Evolutionary conservation across 768 basidiomycete species (phyloP), one percentile per base, ranked within the genome.

Genomic region (Gloeopeniophorella convolvens): DNA sequence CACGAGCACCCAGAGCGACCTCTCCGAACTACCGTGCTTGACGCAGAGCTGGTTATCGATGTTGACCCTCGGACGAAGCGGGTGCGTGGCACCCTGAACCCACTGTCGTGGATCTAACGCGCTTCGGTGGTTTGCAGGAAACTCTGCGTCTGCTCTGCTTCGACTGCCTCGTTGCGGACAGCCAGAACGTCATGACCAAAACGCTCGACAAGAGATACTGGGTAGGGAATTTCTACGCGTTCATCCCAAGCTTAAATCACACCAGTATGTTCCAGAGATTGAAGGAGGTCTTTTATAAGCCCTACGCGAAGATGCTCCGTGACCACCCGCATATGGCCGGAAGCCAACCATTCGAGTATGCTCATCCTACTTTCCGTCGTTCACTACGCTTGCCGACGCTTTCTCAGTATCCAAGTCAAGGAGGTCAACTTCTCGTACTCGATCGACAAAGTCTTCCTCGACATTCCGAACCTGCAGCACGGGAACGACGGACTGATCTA

Each of bases 401-500:
- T 7, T 35, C 34, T 1, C 51, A 97, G 94, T 30, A 82, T 98
- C 59, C 74, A 80, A 58, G 83, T 94, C 56, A 99, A 99, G 64
- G 79, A 80, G 34, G 92, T 94, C 68, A 81, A 80, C 50, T 73
- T 84, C 32, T 90, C 95, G 8, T 98, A 99, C 60, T 80, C 82
- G 48, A 80, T 93, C 45, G 85, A 90, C 46, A 80, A 86, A 49
- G 91, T 98, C 12, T 87, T 98, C 61, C 72, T 84, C 42, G 87
- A 93, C 54, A 85, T 99, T 39, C 89, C 93, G 5, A 73, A 72
- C 12, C 70, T 98, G 5, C 84, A 91, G 57, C 96, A 99, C 61
- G 92, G 82, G 4, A 94, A 87, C 55, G 96, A 99, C 59, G 96
- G 96, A 0, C 79, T 99, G 49, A 95, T 99, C 60, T 99, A 97